Percentiles rank a stretch among this genome's conserved stretches.
These are phyloP conservation scores for Wickerhamomyces sp. DNA, from an alignment of 1,139 yeast species.

Conservation along the genomic window DNA sequence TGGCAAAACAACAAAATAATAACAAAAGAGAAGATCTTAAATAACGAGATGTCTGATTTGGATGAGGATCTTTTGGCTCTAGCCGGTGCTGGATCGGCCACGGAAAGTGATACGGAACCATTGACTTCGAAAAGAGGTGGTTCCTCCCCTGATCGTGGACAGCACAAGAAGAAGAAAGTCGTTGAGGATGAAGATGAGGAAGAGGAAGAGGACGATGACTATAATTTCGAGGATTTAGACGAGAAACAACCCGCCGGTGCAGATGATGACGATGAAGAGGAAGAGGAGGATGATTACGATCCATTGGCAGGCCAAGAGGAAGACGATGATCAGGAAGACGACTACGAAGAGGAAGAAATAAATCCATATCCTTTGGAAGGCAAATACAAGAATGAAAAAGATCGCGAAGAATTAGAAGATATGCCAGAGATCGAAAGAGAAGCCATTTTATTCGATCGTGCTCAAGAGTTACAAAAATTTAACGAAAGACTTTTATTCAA, in stretches of 20 bases:
- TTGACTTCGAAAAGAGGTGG: conserved; percentile 21
- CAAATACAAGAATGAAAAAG: conserved; percentile 78
- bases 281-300: conserved; percentile 28
- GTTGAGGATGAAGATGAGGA: conserved; percentile 22
- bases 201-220: conserved; percentile 31
- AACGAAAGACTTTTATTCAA: conserved; percentile 79
- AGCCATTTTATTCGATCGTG: conserved; percentile 83
- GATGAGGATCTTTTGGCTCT: conserved; percentile 89
- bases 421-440: conserved; percentile 94
- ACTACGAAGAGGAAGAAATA: conserved; percentile 29
- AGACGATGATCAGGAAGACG: conserved; percentile 25
- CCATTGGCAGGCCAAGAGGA: conserved; percentile 30
- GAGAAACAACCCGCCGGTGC: too few relatives aligned
- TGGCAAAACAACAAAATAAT: too few relatives aligned
- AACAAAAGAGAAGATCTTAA: too few relatives aligned
- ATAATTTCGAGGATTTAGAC: conserved; percentile 16
- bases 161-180: conserved; percentile 22
- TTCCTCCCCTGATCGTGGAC: conserved; percentile 10
- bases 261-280: conserved; percentile 22
- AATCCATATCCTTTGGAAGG: conserved; percentile 94
- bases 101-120: conserved; percentile 23
- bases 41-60: conserved; percentile 49
- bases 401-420: conserved; percentile 57
- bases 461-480: conserved; percentile 83
- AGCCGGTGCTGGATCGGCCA: conserved; percentile 52